These are phyloP conservation scores for Globisporangium cylindrosporum DNA, from an alignment of 352 stramenopile species.

Conservation along the genomic window DNA sequence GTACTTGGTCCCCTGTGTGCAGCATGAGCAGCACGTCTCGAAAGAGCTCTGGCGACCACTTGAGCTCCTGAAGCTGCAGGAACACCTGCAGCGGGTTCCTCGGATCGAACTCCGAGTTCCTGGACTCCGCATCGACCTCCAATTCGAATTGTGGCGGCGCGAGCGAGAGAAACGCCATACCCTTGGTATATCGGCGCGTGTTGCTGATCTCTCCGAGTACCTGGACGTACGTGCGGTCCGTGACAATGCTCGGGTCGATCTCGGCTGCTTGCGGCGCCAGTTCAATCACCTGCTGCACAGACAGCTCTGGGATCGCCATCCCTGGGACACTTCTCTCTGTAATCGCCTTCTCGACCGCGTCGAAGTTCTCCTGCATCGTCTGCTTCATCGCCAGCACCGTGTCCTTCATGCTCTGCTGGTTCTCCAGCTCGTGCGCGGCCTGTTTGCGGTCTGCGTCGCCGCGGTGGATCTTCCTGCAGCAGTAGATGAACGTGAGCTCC, in stretches of 20 bases:
- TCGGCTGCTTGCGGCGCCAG: constrained; percentile 18
- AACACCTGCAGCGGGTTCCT: constrained; percentile 32
- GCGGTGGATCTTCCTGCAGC: constrained; percentile 19
- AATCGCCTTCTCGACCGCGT: constrained; percentile 15
- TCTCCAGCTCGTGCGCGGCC: neutral
- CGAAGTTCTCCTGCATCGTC: constrained; percentile 19
- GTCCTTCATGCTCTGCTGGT: constrained; percentile 13
- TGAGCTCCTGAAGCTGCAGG: constrained; percentile 32
- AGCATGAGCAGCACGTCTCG: constrained; percentile 29
- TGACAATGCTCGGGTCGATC: constrained; percentile 15
- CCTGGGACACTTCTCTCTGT: neutral
- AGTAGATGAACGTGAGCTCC: constrained; percentile 39
- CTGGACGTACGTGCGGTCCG: constrained; percentile 29
- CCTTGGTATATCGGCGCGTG: constrained; percentile 43
- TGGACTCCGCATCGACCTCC: neutral
- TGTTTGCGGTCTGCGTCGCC: neutral
- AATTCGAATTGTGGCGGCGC: neutral
- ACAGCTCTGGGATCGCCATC: constrained; percentile 7
- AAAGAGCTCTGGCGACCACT: constrained; percentile 26
- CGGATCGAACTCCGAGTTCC: neutral
- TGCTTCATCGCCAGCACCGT: constrained; percentile 19
- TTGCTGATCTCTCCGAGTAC: constrained; percentile 33
- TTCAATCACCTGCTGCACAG: constrained; percentile 15
- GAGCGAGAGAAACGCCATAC: constrained; percentile 47
- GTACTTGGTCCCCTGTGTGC: constrained; percentile 36